Evolutionary conservation across 1,284 basidiomycete species (phyloP), one percentile per base, ranked within the genome.

Genomic region (Inonotus hispidus): DNA sequence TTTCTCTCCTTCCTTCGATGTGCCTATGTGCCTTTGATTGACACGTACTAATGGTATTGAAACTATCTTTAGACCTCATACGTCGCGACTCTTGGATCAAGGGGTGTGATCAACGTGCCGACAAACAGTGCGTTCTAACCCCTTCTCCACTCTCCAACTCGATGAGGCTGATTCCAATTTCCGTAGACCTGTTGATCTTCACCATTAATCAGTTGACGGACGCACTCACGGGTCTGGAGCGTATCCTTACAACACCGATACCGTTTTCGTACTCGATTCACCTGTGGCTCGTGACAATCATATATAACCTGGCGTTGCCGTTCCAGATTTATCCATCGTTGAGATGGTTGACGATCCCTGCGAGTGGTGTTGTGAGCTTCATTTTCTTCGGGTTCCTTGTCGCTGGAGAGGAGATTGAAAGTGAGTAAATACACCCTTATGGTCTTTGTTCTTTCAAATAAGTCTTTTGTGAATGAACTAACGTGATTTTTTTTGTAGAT

Each of bases 211-310:
- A 80, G 64, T 78, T 92, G 46, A 82, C 83, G 2, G 87, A 91
- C 58, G 81, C 84, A 16, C 73, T 92, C 46, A 86, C 85, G 6
- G 84, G 84, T 4, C 76, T 92, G 2, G 89, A 92, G 69, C 77
- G 89, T 47, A 90, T 92, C 65, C 74, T 91, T 13, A 90, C 88
- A 0, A 91, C 88, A 0, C 89, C 89, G 0, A 90, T 92, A 52
- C 90, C 89, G 1, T 91, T 88, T 74, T 88, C 85, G 78, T 90
- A 87, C 66, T 82, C 82, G 1, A 74, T 84, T 37, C 86, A 88
- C 67, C 72, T 88, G 49, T 88, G 85, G 85, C 70, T 76, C 0
- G 83, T 87, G 13, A 84, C 83, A 4, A 63, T 79, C 43, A 70
- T 88, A 11, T 88, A 87, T 67, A 81, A 79, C 65, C 68, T 85